These are phyloP conservation scores for Dothidotthia symphoricarpi DNA, from an alignment of 2,329 filamentous ascomycete species.

Conservation along the genomic window DNA sequence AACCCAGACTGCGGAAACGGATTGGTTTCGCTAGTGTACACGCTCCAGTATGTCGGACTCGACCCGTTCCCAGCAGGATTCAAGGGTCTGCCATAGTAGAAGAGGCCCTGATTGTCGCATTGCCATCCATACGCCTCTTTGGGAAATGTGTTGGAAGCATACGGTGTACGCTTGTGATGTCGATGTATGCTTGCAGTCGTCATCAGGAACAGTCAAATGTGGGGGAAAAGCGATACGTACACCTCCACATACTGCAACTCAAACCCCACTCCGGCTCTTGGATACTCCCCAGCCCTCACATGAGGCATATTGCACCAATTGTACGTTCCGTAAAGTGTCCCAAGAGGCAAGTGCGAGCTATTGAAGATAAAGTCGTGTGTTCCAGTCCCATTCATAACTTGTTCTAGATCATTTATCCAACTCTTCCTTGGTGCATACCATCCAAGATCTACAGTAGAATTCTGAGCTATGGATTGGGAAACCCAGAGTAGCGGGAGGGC, in stretches of 20 bases:
- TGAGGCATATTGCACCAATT: slow-evolving; percentile 91
- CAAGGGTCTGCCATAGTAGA: slow-evolving; percentile 64
- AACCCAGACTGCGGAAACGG: slow-evolving; percentile 67
- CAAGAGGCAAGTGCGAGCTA: slow-evolving; percentile 58
- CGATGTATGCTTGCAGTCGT: slow-evolving; percentile 59
- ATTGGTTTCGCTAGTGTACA: slow-evolving; percentile 62
- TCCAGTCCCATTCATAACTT: slow-evolving; percentile 59
- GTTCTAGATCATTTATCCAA: slow-evolving; percentile 60
- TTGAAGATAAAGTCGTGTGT: slow-evolving; percentile 75
- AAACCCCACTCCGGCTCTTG: slow-evolving; percentile 54
- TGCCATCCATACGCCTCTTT: slow-evolving; percentile 70
- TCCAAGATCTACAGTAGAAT: slow-evolving; percentile 22
- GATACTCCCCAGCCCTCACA: slow-evolving; percentile 66
- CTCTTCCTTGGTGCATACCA: slow-evolving; percentile 41
- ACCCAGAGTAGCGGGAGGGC: slow-evolving; percentile 20
- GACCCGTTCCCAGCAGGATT: slow-evolving; percentile 47
- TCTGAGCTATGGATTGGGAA: slow-evolving; percentile 13
- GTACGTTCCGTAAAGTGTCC: slow-evolving; percentile 60
- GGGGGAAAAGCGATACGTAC: slow-evolving; percentile 41
- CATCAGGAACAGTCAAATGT: not conserved
- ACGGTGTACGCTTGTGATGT: slow-evolving; percentile 82
- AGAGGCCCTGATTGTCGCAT: slow-evolving; percentile 68
- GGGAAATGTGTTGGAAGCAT: slow-evolving; percentile 74
- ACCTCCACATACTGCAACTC: slow-evolving; percentile 73
- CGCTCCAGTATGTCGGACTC: slow-evolving; percentile 63